Evolutionary conservation across 768 basidiomycete species (phyloP).

Genomic region (Auricularia auricula-judae): DNA sequence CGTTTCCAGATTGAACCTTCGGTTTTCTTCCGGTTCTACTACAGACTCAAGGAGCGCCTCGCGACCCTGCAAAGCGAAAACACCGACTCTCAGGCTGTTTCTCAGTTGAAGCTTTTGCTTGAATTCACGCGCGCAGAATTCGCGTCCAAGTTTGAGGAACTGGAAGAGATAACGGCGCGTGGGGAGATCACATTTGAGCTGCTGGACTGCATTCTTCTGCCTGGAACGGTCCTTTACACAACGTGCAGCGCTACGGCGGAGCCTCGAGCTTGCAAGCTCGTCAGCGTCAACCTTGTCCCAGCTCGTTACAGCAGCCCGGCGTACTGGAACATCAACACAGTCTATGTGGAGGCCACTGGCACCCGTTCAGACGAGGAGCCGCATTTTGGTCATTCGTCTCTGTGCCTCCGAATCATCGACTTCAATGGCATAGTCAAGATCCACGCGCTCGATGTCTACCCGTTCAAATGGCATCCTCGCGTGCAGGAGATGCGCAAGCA

Average conservation of each 20-base stretch:
- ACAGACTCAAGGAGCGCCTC: conserved; percentile 35
- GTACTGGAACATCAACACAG: not conserved
- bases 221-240: conserved; percentile 38
- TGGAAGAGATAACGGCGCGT: conserved; percentile 38
- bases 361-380: conserved; percentile 10
- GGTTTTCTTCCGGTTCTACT: conserved; percentile 42
- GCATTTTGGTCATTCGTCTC: conserved; percentile 29
- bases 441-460: conserved; percentile 38
- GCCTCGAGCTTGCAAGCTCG: conserved; percentile 30
- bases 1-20: conserved; percentile 40
- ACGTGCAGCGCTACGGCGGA: conserved; percentile 43
- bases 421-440: conserved; percentile 45
- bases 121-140: conserved; percentile 40
- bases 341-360: not conserved
- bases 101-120: conserved; percentile 39
- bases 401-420: conserved; percentile 27
- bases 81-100: conserved; percentile 31
- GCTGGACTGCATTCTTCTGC: conserved; percentile 45
- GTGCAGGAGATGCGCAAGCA: conserved; percentile 28
- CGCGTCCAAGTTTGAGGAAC: conserved; percentile 32
- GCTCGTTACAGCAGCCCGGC: not conserved
- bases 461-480: conserved; percentile 40
- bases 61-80: conserved; percentile 23
- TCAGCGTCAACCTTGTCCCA: not conserved
- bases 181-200: conserved; percentile 48